Conservation (phyloP, 225 moss, liverwort and hornwort species). For the Physcomitrium patens region DNA sequence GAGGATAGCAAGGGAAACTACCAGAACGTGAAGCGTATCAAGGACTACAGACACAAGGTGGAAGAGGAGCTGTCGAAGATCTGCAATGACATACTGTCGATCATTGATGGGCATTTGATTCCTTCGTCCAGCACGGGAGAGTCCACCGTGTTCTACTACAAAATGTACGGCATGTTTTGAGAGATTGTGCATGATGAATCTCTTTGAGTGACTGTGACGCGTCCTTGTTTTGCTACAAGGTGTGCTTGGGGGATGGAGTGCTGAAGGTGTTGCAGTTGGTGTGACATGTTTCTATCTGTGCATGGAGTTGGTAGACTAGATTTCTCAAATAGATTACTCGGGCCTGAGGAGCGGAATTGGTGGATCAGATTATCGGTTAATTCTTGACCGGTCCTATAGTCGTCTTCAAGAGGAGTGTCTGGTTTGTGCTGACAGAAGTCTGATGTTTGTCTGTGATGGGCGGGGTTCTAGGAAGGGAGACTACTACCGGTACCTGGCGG, state of each 20-base stretch:
- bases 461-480: conserved; percentile 60
- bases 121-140: conserved; percentile 30
- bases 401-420: background rate
- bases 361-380: background rate
- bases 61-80: conserved; percentile 67
- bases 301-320: background rate
- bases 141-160: conserved; percentile 71
- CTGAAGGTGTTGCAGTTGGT: background rate
- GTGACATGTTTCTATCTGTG: background rate
- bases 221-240: background rate
- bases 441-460: background rate
- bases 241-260: background rate
- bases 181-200: background rate
- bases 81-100: conserved; percentile 64
- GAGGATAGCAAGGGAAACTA: too few species aligned
- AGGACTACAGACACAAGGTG: too few species aligned
- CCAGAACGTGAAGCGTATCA: too few species aligned
- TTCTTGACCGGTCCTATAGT: too few species aligned
- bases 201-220: background rate
- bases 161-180: conserved; percentile 40
- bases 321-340: background rate
- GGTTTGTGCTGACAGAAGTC: background rate
- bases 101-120: conserved; percentile 70
- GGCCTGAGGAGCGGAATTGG: background rate
- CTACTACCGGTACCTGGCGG: conserved; percentile 48